A percentile compares a stretch with the other conserved stretches of the same genome.
Conservation (phyloP, 2,329 filamentous ascomycete species). For the Endoconidiophora laricicola region DNA sequence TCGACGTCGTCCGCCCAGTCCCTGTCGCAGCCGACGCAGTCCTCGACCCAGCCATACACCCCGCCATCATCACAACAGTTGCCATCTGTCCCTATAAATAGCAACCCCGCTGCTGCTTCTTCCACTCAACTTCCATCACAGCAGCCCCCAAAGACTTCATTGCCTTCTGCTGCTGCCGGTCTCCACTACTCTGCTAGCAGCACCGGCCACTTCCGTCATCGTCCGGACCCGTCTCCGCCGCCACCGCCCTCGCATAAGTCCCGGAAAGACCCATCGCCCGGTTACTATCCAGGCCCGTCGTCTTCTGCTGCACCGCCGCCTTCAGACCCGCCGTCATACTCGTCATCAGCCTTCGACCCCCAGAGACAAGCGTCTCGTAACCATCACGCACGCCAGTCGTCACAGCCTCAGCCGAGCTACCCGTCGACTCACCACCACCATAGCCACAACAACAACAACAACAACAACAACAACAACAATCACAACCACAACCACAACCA, state of each 20-base stretch:
- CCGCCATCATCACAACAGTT: neutral
- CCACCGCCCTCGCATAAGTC: slow-evolving; percentile 6
- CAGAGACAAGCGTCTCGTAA: slow-evolving; percentile 3
- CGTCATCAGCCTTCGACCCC: slow-evolving; percentile 2
- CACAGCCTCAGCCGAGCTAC: slow-evolving; percentile 7
- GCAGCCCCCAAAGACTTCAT: slow-evolving; percentile 2
- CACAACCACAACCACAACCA: neutral
- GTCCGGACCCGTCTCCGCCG: neutral
- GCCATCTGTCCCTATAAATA: neutral
- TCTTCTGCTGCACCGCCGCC: neutral
- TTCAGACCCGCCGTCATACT: neutral
- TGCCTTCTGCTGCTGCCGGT: neutral
- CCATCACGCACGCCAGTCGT: slow-evolving; percentile 10
- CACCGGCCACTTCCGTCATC: too few relatives aligned
- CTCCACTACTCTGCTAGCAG: too few relatives aligned
- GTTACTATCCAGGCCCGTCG: slow-evolving; percentile 1
- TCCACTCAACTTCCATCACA: slow-evolving; percentile 1
- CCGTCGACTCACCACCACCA: neutral
- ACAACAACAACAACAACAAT: too few relatives aligned
- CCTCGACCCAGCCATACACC: neutral
- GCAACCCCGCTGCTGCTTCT: neutral
- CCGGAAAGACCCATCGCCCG: slow-evolving; percentile 4
- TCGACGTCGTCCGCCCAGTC: neutral
- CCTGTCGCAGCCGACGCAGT: neutral
- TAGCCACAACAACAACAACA: neutral